Conservation (phyloP, 2,329 filamentous ascomycete species). For the Cordyceps militaris region DNA sequence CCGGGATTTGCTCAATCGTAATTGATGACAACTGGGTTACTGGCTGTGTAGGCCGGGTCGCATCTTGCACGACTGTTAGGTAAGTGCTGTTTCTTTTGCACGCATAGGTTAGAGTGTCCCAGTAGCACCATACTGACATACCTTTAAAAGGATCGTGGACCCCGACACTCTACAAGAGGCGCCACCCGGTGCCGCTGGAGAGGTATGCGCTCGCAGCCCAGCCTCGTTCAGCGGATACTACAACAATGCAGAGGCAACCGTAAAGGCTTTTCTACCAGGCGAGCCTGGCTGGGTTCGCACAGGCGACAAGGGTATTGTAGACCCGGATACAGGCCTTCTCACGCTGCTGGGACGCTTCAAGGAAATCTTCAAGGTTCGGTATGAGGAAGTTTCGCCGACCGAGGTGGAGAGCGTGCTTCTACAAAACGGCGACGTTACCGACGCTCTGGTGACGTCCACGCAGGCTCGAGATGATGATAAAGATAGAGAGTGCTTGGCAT, state of each 20-base stretch:
- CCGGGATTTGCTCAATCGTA: not conserved
- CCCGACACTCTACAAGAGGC: not conserved
- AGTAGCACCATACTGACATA: not conserved
- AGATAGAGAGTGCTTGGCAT: conserved; percentile 6
- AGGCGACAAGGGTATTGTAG: not conserved
- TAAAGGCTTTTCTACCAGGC: not conserved
- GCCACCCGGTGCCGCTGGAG: not conserved
- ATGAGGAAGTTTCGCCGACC: not conserved
- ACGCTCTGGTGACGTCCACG: not conserved
- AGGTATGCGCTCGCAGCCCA: not conserved
- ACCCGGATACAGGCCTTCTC: not conserved
- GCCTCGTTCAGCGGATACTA: not conserved
- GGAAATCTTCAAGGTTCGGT: conserved; percentile 9
- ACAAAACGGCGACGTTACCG: not conserved
- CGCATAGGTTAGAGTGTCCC: not conserved
- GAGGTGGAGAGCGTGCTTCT: conserved; percentile 8
- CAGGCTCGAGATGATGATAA: not conserved
- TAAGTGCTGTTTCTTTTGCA: not conserved
- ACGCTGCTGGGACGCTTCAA: conserved; percentile 4
- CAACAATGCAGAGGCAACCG: not conserved
- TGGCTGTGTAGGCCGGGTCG: not conserved
- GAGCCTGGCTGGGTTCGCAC: conserved; percentile 7
- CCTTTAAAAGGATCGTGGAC: not conserved
- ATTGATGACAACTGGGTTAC: conserved; percentile 1
- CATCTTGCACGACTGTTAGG: not conserved